Percentiles rank a stretch among this genome's conserved stretches.
Evolutionary conservation across 2,329 filamentous ascomycete species (phyloP).

Genomic region (Sporothrix luriei): DNA sequence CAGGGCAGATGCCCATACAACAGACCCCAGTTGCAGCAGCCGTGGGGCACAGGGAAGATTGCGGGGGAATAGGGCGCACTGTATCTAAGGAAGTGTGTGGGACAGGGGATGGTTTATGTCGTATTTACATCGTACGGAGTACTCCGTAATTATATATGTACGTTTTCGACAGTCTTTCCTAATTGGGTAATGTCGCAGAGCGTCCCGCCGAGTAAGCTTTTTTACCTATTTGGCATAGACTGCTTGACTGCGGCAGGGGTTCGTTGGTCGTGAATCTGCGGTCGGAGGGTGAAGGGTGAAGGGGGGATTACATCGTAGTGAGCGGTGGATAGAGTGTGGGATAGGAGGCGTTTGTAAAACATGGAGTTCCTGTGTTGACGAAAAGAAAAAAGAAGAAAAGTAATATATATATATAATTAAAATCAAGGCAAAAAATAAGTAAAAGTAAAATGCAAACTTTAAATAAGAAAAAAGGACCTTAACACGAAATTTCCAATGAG

Average conservation of each 20-base stretch:
- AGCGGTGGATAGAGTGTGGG: too few species aligned
- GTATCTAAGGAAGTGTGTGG: neutral
- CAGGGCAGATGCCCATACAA: neutral
- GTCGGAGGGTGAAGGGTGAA: neutral
- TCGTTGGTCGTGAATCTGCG: neutral
- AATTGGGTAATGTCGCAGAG: slow-evolving; percentile 17
- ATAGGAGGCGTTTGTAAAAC: neutral
- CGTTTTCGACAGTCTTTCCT: slow-evolving; percentile 13
- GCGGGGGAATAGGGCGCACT: neutral
- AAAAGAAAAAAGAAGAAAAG: too few species aligned
- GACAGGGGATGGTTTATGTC: neutral
- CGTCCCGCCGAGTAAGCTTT: slow-evolving; percentile 27
- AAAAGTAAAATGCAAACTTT: too few species aligned
- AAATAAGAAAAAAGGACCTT: too few species aligned
- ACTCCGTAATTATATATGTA: too few species aligned
- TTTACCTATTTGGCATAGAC: neutral
- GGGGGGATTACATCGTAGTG: too few species aligned
- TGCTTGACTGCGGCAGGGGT: slow-evolving; percentile 1
- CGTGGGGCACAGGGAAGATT: neutral
- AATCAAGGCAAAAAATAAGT: too few species aligned
- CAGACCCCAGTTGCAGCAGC: neutral
- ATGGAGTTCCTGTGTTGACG: too few species aligned
- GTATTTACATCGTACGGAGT: too few species aligned
- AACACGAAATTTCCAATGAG: too few species aligned
- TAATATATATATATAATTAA: too few species aligned